Percentiles rank a stretch among this genome's conserved stretches.
phyloP scores from a whole-genome alignment of 805 yeast genomes.

The Kuraishia capsulata region DNA sequence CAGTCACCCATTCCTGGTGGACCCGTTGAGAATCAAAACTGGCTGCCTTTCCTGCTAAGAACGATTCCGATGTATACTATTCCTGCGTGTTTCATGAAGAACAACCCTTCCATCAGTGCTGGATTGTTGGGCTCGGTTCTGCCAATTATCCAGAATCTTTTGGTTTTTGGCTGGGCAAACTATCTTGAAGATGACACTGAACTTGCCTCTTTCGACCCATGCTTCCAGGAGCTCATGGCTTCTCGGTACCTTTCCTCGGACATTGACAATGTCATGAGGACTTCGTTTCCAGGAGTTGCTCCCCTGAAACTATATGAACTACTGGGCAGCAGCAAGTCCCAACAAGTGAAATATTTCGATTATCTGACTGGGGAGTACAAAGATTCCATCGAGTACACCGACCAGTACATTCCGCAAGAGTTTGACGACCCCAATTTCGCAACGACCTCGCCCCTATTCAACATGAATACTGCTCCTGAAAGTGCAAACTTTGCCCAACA shows the following conservation, averaged over 20 bases:
- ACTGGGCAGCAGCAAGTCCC: conserved; percentile 4
- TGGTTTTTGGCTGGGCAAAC: conserved; percentile 12
- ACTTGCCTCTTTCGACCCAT: conserved; percentile 6
- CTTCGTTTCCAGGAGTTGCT: conserved; percentile 16
- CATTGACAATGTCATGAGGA: conserved; percentile 13
- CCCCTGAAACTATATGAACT: conserved; percentile 15
- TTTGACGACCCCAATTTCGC: conserved; percentile 32
- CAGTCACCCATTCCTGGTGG: background rate
- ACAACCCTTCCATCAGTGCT: conserved; percentile 21
- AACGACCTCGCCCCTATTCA: conserved; percentile 19
- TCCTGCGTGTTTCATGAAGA: conserved; percentile 40
- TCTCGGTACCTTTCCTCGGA: background rate
- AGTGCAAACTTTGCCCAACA: background rate
- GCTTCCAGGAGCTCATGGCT: background rate
- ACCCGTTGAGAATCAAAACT: conserved; percentile 36
- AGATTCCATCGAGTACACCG: background rate
- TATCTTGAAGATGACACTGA: conserved; percentile 2
- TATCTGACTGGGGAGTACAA: background rate
- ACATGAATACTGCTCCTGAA: conserved; percentile 10
- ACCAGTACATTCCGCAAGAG: no score
- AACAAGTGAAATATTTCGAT: background rate
- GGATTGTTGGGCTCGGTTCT: conserved; percentile 12
- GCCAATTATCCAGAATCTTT: conserved; percentile 21
- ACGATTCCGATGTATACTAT: conserved; percentile 55
- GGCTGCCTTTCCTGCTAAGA: conserved; percentile 59